Evolutionary conservation across 768 basidiomycete species (phyloP), one percentile per base, ranked within the genome.

Genomic region (Mycena crocata): DNA sequence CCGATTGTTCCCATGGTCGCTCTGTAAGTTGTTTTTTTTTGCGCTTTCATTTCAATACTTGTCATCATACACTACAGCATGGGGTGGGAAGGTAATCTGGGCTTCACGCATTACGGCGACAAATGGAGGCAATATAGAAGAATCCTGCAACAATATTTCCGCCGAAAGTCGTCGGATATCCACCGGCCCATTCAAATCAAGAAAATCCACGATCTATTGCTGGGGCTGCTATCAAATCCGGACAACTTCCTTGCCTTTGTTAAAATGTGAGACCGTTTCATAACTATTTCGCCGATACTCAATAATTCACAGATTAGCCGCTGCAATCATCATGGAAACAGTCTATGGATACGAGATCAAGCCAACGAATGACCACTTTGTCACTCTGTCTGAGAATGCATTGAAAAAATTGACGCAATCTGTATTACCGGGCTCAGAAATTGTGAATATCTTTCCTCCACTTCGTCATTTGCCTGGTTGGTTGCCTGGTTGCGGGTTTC

Each of bases 381-480:
- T 78, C 9, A 55, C 57, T 31, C 45, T 71, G 21, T 71, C 74
- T 2, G 75, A 77, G 24, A 54, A 62, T n/a, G 69, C 70, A 5
- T 51, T 71, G 23, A 42, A 24, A 19, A 68, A 70, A 14, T 28
- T 67, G 1, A 49, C 63, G 0, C 58, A 69, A 8, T 61, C 71
- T 2, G 40, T 74, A 3, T 63, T 70, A 3, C 75, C 75, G 3
- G 75, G 77, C 23, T 72, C 71, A 7, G 55, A 62, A 13, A 31
- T 73, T 1, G 74, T 78, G 31, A 77, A 81, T 32, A 28, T 71
- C 1, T 69, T 81, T n/a, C 77, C 79, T 14, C 32, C 74, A 49
- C 76, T 83, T 14, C 73, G 76, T 34, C 60, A 79, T 51, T 30
- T 82, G 13, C 83, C 83, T 21, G 61, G 68, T 0, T 84, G 83